Evolutionary conservation across 495 filamentous ascomycete species (phyloP), one percentile per base, ranked within the genome.

Genomic region (Polyplosphaeria fusca): DNA sequence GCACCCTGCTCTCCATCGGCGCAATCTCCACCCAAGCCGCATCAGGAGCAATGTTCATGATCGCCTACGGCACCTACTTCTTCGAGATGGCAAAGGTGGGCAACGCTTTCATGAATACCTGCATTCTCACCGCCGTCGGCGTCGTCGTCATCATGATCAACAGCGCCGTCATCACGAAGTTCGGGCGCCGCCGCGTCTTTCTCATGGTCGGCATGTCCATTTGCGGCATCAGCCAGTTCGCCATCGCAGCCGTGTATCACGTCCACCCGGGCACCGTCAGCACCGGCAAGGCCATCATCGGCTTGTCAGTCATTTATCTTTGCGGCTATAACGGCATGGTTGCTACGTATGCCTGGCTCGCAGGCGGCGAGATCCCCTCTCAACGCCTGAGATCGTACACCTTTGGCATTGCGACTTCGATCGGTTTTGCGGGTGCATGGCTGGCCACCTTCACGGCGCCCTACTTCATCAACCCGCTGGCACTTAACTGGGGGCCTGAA

Each of bases 31-130:
- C 77, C 4, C 81, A 84, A 54, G 81, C 80, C 14, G 80, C 80
- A 1, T 79, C 76, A 0, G 82, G 82, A 1, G 73, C 77, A 20
- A 85, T 83, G 79, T 85, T 76, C 63, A 78, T 83, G 67, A 83
- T 85, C 46, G 28, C 79, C 0, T 85, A 83, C 61, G 79, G 79
- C 45, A 82, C 82, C 1, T 85, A 84, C 65, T 85, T 84, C 72
- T 82, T 85, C 66, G 74, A 78, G 58, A 85, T 85, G 78, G 79
- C 81, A 25, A 71, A 78, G 28, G 76, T 83, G 7, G 75, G 76
- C 19, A 73, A 79, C 52, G 76, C 82, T 4, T 85, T 85, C 66
- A 74, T 73, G 58, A 84, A 83, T 67, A 70, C 76, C 42, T 81
- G 80, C 57, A 76, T 83, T 32, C 70, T 84, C 38, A 77, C 72